Evolutionary conservation across 2,329 filamentous ascomycete genomes (phyloP).

Genomic region (Keithomyces neogunnii): DNA sequence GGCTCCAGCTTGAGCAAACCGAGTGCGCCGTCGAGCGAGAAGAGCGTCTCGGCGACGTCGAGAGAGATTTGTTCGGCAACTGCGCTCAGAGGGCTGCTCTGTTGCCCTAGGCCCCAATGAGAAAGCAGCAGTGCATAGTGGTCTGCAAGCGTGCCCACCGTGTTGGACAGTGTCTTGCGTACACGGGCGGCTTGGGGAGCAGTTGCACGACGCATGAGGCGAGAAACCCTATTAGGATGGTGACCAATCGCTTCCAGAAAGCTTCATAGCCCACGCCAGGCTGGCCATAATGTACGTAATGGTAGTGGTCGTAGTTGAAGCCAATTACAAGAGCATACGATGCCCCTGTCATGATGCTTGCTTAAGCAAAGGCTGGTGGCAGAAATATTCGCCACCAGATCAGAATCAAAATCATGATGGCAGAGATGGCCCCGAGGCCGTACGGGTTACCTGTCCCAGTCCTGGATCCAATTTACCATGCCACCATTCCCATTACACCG

Average conservation of each 20-base stretch:
- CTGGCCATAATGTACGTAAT: slow-evolving; percentile 32
- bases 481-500: slow-evolving; percentile 34
- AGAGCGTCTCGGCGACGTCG: slow-evolving; percentile 18
- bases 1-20: slow-evolving; percentile 20
- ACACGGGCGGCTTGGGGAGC: slow-evolving; percentile 37
- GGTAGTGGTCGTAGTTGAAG: slow-evolving; percentile 36
- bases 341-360: slow-evolving; percentile 20
- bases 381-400: slow-evolving; percentile 26
- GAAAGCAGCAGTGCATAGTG: slow-evolving; percentile 40
- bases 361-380: slow-evolving; percentile 17
- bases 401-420: slow-evolving; percentile 24
- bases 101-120: slow-evolving; percentile 27
- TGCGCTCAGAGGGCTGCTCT: slow-evolving; percentile 19
- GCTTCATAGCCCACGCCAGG: slow-evolving; percentile 36
- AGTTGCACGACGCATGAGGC: slow-evolving; percentile 35
- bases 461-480: slow-evolving; percentile 44
- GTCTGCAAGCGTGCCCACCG: slow-evolving; percentile 32
- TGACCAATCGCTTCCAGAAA: slow-evolving; percentile 36
- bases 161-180: slow-evolving; percentile 33
- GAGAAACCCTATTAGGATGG: slow-evolving; percentile 34
- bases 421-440: slow-evolving; percentile 36
- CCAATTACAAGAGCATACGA: slow-evolving; percentile 35
- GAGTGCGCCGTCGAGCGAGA: slow-evolving; percentile 16
- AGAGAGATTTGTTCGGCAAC: slow-evolving; percentile 21
- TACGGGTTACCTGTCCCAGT: slow-evolving; percentile 38